Conservation (phyloP, 345 rosid species). For the Salix caprea region DNA sequence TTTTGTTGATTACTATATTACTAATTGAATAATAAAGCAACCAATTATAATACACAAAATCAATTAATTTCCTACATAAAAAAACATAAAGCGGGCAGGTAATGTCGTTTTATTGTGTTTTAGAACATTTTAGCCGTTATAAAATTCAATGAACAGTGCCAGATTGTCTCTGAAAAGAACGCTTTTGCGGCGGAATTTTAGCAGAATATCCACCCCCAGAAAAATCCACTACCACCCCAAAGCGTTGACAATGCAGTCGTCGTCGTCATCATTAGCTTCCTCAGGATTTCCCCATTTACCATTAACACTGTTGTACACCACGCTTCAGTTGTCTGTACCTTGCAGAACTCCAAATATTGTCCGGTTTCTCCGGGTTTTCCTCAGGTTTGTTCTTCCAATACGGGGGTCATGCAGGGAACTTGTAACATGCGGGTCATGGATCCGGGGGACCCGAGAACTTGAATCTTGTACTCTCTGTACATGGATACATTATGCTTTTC, state of each 20-base stretch:
- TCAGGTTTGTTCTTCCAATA: too few species aligned
- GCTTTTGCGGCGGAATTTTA: not conserved
- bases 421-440: constrained; percentile 87
- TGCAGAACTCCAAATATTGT: not conserved
- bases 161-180: not conserved
- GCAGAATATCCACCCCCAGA: not conserved
- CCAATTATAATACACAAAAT: too few species aligned
- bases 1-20: too few species aligned
- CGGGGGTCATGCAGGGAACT: constrained; percentile 40
- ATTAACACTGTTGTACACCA: not conserved
- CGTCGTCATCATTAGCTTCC: not conserved
- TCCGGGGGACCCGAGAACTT: constrained; percentile 74
- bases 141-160: not conserved
- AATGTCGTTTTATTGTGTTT: too few species aligned
- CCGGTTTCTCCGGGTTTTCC: not conserved
- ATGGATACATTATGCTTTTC: too few species aligned
- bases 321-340: not conserved
- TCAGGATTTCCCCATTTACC: not conserved
- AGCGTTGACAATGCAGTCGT: not conserved
- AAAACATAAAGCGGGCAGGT: too few species aligned
- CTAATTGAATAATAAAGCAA: too few species aligned
- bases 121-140: not conserved
- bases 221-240: not conserved
- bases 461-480: constrained; percentile 29
- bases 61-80: too few species aligned